phyloP scores from a whole-genome alignment of 305 asterid genomes.

The Ilex paraguariensis region DNA sequence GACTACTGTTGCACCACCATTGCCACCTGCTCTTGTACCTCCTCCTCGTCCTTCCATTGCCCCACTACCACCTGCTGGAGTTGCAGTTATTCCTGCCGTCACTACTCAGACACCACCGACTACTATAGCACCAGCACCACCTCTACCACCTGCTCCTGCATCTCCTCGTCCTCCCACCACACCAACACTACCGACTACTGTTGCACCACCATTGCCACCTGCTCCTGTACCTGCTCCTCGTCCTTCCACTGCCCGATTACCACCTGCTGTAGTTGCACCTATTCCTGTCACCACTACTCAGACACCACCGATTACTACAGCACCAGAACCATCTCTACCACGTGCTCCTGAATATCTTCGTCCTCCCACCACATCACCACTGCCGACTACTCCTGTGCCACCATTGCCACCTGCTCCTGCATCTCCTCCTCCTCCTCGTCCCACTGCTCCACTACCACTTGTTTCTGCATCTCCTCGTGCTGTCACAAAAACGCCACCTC shows the following conservation, averaged over 20 bases:
- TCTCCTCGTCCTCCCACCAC: slow-evolving; percentile 13
- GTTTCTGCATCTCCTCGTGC: slow-evolving; percentile 10
- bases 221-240: slow-evolving; percentile 3
- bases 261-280: neutral
- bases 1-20: slow-evolving; percentile 2
- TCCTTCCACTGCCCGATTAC: slow-evolving; percentile 1
- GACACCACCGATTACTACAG: neutral
- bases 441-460: slow-evolving; percentile 9
- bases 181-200: slow-evolving; percentile 10
- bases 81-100: neutral
- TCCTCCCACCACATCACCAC: slow-evolving; percentile 1
- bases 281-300: neutral
- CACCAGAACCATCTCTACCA: neutral
- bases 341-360: neutral
- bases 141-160: neutral
- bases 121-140: neutral
- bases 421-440: slow-evolving; percentile 11
- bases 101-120: neutral
- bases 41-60: slow-evolving; percentile 5
- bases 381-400: slow-evolving; percentile 8
- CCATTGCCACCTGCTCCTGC: neutral
- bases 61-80: slow-evolving; percentile 2
- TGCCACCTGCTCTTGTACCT: slow-evolving; percentile 1
- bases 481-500: slow-evolving; percentile 20
- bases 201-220: neutral